phyloP scores from a whole-genome alignment of 2,329 filamentous ascomycete genomes.

The Sarocladium kiliense region DNA sequence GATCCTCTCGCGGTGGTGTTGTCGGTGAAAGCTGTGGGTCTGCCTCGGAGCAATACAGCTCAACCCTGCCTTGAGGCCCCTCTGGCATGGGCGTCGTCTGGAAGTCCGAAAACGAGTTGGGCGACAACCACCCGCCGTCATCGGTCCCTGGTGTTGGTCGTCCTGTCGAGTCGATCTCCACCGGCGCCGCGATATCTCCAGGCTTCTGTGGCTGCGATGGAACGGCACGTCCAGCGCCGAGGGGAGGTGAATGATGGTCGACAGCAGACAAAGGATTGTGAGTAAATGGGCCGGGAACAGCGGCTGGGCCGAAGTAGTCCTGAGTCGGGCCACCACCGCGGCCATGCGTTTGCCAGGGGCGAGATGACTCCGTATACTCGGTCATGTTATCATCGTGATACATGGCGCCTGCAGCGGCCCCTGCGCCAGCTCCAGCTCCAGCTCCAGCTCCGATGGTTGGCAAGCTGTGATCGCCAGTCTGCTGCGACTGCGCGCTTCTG shows the following conservation, averaged over 20 bases:
- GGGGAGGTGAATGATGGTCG: slow-evolving; percentile 17
- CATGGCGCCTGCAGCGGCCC: slow-evolving; percentile 1
- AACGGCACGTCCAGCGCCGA: slow-evolving; percentile 32
- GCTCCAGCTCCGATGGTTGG: not conserved
- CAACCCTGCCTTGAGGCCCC: slow-evolving; percentile 27
- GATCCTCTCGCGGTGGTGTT: not conserved
- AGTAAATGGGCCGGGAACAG: slow-evolving; percentile 42
- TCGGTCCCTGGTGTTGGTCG: slow-evolving; percentile 11
- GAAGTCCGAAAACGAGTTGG: not conserved
- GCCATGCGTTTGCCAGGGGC: slow-evolving; percentile 14
- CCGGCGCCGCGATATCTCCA: slow-evolving; percentile 43
- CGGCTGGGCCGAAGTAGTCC: slow-evolving; percentile 40
- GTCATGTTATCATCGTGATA: slow-evolving; percentile 24
- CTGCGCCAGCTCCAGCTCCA: slow-evolving; percentile 6
- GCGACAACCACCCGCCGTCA: not conserved
- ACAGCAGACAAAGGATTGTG: slow-evolving; percentile 17
- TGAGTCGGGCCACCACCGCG: slow-evolving; percentile 26
- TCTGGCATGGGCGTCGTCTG: slow-evolving; percentile 13
- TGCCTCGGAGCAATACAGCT: slow-evolving; percentile 36
- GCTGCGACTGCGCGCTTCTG: slow-evolving; percentile 14
- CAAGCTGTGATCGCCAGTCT: slow-evolving; percentile 1
- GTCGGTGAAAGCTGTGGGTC: slow-evolving; percentile 9
- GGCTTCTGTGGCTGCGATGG: slow-evolving; percentile 40
- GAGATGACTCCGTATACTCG: slow-evolving; percentile 23
- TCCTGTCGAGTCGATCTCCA: slow-evolving; percentile 45